Evolutionary conservation across 2,329 filamentous ascomycete species (phyloP).

Genomic region (Neophaeococcomyces aloes): DNA sequence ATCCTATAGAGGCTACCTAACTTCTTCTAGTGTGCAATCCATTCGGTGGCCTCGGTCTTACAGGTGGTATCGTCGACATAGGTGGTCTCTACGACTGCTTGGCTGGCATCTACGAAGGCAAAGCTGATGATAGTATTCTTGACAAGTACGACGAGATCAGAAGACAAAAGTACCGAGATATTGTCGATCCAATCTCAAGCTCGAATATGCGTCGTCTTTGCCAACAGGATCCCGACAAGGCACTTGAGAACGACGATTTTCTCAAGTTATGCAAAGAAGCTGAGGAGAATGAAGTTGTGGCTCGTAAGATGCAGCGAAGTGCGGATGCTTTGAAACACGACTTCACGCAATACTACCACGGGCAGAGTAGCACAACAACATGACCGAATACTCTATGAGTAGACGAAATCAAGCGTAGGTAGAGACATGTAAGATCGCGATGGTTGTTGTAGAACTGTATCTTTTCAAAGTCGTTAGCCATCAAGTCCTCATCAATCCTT

Average conservation of each 20-base stretch:
- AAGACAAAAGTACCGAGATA: slow-evolving; percentile 29
- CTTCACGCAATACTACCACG: no score
- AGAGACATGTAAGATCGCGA: no score
- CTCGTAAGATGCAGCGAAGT: not conserved
- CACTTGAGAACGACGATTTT: slow-evolving; percentile 29
- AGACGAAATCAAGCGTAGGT: no score
- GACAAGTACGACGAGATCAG: slow-evolving; percentile 35
- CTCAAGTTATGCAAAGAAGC: slow-evolving; percentile 27
- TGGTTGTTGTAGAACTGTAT: no score
- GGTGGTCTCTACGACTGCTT: slow-evolving; percentile 53
- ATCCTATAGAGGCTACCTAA: no score
- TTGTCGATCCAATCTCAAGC: slow-evolving; percentile 33
- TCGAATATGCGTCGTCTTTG: slow-evolving; percentile 32
- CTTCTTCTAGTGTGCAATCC: slow-evolving; percentile 38
- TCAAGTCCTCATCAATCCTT: no score
- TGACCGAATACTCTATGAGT: no score
- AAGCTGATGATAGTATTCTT: slow-evolving; percentile 32
- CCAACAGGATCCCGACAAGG: slow-evolving; percentile 28
- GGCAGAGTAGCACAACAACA: no score
- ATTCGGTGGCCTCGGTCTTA: slow-evolving; percentile 52
- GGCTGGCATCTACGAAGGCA: slow-evolving; percentile 31
- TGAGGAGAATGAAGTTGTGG: slow-evolving; percentile 24
- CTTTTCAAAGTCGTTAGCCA: no score
- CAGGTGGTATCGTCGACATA: slow-evolving; percentile 54
- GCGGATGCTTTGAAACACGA: no score